These are phyloP conservation scores for Pythium dissotocum DNA, from an alignment of 352 stramenopile species.

Conservation along the genomic window DNA sequence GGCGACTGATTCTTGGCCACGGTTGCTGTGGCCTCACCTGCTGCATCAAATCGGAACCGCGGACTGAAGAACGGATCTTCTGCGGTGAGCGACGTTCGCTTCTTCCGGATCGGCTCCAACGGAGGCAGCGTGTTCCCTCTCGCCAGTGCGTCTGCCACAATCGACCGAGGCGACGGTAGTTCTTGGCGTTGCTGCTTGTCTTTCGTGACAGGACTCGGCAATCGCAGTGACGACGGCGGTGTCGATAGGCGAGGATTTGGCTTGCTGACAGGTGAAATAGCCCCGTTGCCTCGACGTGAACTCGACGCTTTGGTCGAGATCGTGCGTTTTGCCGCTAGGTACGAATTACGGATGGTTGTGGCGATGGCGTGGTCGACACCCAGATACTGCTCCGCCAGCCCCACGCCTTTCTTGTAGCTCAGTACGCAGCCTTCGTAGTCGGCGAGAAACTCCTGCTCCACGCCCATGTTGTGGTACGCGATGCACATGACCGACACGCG, in stretches of 20 bases:
- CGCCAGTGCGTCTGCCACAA: conserved; percentile 54
- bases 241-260: conserved; percentile 35
- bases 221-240: conserved; percentile 28
- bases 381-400: conserved; percentile 89
- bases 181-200: conserved; percentile 27
- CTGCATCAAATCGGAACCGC: conserved; percentile 53
- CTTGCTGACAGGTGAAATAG: conserved; percentile 3
- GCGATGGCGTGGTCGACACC: conserved; percentile 87
- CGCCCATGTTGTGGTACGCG: conserved; percentile 94
- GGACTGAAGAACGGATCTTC: conserved; percentile 72
- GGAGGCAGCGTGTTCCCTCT: conserved; percentile 46
- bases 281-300: not conserved
- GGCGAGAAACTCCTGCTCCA: conserved; percentile 94
- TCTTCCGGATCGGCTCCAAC: conserved; percentile 25
- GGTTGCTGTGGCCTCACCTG: not conserved
- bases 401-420: conserved; percentile 93
- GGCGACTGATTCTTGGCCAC: not conserved
- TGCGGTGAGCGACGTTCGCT: conserved; percentile 30
- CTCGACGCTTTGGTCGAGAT: conserved; percentile 36
- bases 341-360: conserved; percentile 89
- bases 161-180: conserved; percentile 50
- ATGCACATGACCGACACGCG: conserved; percentile 92
- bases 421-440: conserved; percentile 78
- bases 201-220: conserved; percentile 54
- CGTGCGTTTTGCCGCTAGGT: conserved; percentile 75